Conservation (phyloP, 2,329 filamentous ascomycete genomes). For the Raffaelea deltoideospora region DNA sequence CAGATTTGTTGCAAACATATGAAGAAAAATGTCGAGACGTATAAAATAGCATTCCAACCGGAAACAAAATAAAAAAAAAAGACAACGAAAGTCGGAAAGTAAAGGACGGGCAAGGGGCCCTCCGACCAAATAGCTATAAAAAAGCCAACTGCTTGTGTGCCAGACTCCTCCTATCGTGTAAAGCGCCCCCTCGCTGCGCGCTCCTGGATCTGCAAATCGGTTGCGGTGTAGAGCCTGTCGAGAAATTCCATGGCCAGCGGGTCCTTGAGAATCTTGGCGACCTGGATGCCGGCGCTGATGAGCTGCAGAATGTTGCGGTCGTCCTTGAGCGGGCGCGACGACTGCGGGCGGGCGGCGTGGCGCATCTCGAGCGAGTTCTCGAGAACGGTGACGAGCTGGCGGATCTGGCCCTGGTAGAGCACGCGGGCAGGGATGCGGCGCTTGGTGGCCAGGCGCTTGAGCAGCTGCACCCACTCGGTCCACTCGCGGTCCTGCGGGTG, state of each 20-base stretch:
- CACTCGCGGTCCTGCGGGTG: constrained; percentile 67
- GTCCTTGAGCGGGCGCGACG: constrained; percentile 68
- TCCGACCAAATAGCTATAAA: neutral
- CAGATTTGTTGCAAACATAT: neutral
- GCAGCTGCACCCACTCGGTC: constrained; percentile 82
- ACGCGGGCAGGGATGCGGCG: constrained; percentile 71
- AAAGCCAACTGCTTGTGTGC: too few relatives aligned
- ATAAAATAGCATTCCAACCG: neutral
- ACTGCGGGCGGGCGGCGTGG: constrained; percentile 71
- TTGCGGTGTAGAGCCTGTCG: constrained; percentile 67
- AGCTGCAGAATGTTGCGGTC: constrained; percentile 79
- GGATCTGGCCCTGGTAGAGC: constrained; percentile 80
- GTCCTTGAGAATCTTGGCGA: constrained; percentile 77
- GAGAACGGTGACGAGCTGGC: constrained; percentile 75
- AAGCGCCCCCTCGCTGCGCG: too few relatives aligned
- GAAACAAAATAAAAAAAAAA: neutral
- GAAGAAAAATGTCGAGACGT: neutral
- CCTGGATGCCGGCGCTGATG: constrained; percentile 74
- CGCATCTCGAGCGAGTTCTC: constrained; percentile 84
- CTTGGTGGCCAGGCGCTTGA: constrained; percentile 76
- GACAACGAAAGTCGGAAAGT: neutral
- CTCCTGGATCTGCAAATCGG: constrained; percentile 64
- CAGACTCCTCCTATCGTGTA: too few relatives aligned
- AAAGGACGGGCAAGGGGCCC: neutral
- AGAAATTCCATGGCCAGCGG: constrained; percentile 70